phyloP scores from a whole-genome alignment of 78 protist species.

The Diacronema lutheri region DNA sequence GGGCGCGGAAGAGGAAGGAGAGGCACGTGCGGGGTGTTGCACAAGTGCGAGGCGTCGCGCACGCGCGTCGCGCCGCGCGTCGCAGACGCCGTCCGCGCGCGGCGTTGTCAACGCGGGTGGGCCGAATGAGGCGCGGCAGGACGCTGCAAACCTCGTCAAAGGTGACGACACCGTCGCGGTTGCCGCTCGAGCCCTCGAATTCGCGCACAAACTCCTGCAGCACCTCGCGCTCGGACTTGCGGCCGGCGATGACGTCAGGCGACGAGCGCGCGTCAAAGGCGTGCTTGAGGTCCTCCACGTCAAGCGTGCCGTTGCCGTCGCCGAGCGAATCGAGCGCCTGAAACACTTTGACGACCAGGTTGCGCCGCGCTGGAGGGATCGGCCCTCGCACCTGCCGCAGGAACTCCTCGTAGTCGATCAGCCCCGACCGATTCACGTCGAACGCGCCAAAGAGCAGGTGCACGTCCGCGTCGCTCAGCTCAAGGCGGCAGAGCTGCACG shows the following conservation, averaged over 20 bases:
- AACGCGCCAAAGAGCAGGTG: background rate
- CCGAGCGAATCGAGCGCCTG: background rate
- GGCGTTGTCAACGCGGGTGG: too few relatives aligned
- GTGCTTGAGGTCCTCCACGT: background rate
- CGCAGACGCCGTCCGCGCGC: too few relatives aligned
- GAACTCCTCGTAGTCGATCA: background rate
- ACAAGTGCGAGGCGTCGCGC: too few relatives aligned
- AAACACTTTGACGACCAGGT: background rate
- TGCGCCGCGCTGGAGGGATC: background rate
- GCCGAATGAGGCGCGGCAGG: too few relatives aligned
- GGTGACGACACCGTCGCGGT: background rate
- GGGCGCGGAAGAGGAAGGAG: too few relatives aligned
- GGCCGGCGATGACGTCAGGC: background rate
- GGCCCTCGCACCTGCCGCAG: slow-evolving; percentile 31
- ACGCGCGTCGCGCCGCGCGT: too few relatives aligned
- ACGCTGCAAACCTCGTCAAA: too few relatives aligned
- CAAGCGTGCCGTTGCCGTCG: background rate
- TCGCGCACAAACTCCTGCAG: background rate
- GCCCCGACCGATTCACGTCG: background rate
- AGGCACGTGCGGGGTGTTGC: too few relatives aligned
- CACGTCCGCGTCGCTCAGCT: background rate
- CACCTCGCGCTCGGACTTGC: background rate
- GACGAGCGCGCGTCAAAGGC: background rate
- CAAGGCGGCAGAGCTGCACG: background rate
- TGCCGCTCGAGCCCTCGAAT: background rate